Percentiles rank a stretch among this genome's conserved stretches.
These are phyloP conservation scores for Colletotrichum sp. DNA, from an alignment of 2,329 filamentous ascomycete genomes.

Conservation along the genomic window DNA sequence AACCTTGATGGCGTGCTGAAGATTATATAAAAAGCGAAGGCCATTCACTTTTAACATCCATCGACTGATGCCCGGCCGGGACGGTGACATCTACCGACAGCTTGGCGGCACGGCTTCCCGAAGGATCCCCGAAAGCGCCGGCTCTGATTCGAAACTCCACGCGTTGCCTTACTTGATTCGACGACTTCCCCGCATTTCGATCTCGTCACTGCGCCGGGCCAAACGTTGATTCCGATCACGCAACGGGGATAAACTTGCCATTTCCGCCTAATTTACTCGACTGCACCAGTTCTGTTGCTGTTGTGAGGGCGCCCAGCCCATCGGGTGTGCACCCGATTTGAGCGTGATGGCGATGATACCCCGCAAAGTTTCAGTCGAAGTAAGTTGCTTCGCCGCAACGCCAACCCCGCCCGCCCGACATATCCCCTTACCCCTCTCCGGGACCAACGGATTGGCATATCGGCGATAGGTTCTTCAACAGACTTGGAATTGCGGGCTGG, in stretches of 20 bases:
- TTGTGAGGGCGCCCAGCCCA: background rate
- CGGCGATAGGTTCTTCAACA: background rate
- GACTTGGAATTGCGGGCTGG: background rate
- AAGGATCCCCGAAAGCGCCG: constrained; percentile 15
- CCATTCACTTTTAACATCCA: background rate
- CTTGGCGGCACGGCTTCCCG: constrained; percentile 7
- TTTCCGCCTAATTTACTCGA: background rate
- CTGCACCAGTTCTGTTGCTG: background rate
- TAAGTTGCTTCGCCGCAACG: background rate
- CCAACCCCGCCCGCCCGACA: background rate
- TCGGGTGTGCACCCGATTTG: constrained; percentile 7
- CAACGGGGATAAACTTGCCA: constrained; percentile 1
- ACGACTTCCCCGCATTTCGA: constrained; percentile 15
- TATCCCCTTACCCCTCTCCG: background rate
- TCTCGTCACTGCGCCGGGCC: background rate
- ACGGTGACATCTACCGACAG: background rate
- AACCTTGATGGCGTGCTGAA: constrained; percentile 2
- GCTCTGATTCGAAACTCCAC: background rate
- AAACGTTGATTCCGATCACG: constrained; percentile 3
- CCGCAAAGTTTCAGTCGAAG: background rate
- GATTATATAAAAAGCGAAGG: background rate
- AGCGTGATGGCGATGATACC: background rate
- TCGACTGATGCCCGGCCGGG: background rate
- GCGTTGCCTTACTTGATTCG: constrained; percentile 3
- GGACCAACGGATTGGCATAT: background rate